Conservation (phyloP, 441 rosid genomes). For the Melastoma candidum region DNA sequence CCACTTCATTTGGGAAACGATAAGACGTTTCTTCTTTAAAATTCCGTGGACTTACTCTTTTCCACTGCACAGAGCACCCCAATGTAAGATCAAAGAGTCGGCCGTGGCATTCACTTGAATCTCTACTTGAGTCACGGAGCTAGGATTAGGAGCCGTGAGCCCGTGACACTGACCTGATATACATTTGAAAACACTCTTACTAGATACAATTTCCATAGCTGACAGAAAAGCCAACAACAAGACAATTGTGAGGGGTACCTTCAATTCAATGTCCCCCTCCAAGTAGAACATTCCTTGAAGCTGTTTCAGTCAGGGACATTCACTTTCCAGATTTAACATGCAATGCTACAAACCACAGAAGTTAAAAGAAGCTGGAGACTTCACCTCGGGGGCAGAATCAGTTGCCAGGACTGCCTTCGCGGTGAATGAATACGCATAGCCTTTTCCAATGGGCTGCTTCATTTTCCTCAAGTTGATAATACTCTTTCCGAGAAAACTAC, state of each 20-base stretch:
- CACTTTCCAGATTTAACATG: too few relatives aligned
- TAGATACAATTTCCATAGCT: constrained; percentile 2
- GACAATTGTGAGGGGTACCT: constrained; percentile 34
- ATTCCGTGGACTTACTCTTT: constrained; percentile 48
- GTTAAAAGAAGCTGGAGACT: not conserved
- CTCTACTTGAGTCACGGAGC: constrained; percentile 35
- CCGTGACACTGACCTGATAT: constrained; percentile 56
- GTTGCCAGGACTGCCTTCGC: constrained; percentile 64
- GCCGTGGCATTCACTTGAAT: constrained; percentile 47
- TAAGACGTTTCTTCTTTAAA: constrained; percentile 5
- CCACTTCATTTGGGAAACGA: too few relatives aligned
- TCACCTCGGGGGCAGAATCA: constrained; percentile 73
- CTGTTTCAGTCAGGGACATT: constrained; percentile 31
- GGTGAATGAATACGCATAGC: constrained; percentile 22
- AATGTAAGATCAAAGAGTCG: constrained; percentile 75
- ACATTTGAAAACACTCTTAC: constrained; percentile 11
- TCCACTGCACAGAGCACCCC: constrained; percentile 73
- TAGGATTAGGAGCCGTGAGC: constrained; percentile 33
- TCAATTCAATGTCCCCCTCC: constrained; percentile 71
- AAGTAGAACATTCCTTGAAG: constrained; percentile 60
- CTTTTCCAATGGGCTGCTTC: constrained; percentile 22
- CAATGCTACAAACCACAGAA: constrained; percentile 4
- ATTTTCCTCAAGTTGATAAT: constrained; percentile 26
- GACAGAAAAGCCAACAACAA: constrained; percentile 6
- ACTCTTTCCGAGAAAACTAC: constrained; percentile 37